Conservation (phyloP, 2,329 filamentous ascomycete species). For the Ophiostoma piceae region DNA sequence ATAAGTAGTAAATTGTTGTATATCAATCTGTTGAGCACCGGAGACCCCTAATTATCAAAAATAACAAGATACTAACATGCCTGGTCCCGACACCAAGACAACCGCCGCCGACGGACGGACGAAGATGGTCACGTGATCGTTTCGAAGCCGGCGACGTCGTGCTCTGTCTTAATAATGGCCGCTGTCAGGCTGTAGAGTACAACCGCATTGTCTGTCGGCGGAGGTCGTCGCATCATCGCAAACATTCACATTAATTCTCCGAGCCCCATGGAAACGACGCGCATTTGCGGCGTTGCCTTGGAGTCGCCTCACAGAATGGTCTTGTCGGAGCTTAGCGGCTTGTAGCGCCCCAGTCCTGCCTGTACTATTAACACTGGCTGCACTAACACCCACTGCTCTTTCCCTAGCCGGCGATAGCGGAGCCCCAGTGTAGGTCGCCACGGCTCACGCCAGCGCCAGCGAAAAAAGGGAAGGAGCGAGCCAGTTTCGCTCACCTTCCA, state of each 20-base stretch:
- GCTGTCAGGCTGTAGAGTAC: neutral
- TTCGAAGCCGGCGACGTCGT: neutral
- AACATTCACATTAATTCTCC: neutral
- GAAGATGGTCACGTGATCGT: neutral
- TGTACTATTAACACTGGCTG: slow-evolving; percentile 26
- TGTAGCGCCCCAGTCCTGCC: slow-evolving; percentile 16
- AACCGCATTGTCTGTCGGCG: neutral
- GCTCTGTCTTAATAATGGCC: neutral
- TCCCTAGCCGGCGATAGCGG: slow-evolving; percentile 25
- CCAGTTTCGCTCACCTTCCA: slow-evolving; percentile 24
- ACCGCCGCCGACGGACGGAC: neutral
- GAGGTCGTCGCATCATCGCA: neutral
- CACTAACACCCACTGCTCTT: neutral
- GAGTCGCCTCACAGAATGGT: neutral
- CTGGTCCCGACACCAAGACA: neutral
- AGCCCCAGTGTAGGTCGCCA: slow-evolving; percentile 20
- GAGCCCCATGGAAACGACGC: neutral
- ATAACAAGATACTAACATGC: too few species aligned
- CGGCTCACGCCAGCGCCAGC: slow-evolving; percentile 19
- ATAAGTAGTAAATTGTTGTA: neutral
- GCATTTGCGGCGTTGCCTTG: slow-evolving; percentile 10
- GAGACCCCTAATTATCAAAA: neutral
- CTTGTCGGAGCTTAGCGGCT: slow-evolving; percentile 20
- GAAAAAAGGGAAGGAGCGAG: slow-evolving; percentile 19
- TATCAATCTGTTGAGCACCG: neutral